phyloP scores from a whole-genome alignment of 768 basidiomycete species.

The Agaricus sinodeliciosus region DNA sequence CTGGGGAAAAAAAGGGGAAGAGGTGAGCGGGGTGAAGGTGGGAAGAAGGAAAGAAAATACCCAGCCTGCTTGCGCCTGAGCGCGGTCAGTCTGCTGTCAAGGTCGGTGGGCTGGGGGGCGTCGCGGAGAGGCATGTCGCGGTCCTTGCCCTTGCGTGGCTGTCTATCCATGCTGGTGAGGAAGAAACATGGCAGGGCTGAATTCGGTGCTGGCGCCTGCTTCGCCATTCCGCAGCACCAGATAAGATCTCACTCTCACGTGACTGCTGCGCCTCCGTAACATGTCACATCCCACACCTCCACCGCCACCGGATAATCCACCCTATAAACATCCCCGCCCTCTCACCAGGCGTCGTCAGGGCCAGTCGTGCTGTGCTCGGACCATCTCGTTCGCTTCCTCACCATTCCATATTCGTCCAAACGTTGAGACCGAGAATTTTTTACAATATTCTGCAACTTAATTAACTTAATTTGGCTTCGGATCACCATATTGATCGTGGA shows the following conservation, averaged over 20 bases:
- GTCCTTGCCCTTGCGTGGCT: constrained; percentile 35
- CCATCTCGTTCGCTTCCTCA: too few relatives aligned
- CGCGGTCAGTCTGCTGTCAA: constrained; percentile 57
- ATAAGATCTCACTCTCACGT: constrained; percentile 11
- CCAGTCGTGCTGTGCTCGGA: too few relatives aligned
- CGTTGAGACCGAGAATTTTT: too few relatives aligned
- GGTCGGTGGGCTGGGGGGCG: constrained; percentile 35
- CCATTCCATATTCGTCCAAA: too few relatives aligned
- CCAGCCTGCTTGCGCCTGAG: constrained; percentile 59
- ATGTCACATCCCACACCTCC: neutral
- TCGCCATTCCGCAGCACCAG: constrained; percentile 12
- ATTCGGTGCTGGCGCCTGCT: constrained; percentile 5
- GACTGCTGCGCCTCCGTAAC: constrained; percentile 6
- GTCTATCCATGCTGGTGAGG: constrained; percentile 16
- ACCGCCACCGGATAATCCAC: neutral
- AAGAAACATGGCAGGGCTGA: constrained; percentile 9
- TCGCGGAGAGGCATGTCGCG: constrained; percentile 26
- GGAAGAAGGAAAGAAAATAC: constrained; percentile 24
- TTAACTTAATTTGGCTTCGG: constrained; percentile 3
- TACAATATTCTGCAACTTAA: neutral
- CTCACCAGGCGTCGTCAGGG: too few relatives aligned
- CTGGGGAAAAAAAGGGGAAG: constrained; percentile 22
- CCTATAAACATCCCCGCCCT: neutral
- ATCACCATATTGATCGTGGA: constrained; percentile 3
- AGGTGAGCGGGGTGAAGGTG: constrained; percentile 1